These are phyloP conservation scores for Coleophoma crateriformis DNA, from an alignment of 2,329 filamentous ascomycete species.

Conservation along the genomic window DNA sequence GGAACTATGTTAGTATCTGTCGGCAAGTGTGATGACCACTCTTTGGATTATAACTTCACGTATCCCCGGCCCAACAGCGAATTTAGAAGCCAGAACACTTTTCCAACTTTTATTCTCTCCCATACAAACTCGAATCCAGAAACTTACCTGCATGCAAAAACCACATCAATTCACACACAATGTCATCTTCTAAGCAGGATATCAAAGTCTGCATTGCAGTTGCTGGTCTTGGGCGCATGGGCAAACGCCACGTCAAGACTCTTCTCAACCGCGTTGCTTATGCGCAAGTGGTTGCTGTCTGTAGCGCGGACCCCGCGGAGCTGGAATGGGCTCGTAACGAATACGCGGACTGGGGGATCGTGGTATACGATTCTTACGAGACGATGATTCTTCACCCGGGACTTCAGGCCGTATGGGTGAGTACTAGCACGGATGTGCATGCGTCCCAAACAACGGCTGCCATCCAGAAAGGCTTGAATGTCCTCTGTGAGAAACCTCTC, in stretches of 20 bases:
- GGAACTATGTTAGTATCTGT: no score
- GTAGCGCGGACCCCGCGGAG: slow-evolving; percentile 35
- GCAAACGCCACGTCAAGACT: slow-evolving; percentile 39
- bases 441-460: slow-evolving; percentile 27
- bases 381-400: slow-evolving; percentile 6
- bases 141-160: no score
- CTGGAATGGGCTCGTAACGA: slow-evolving; percentile 15
- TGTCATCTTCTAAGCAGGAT: no score
- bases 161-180: no score
- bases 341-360: slow-evolving; percentile 3
- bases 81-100: no score
- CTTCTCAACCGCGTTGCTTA: slow-evolving; percentile 38
- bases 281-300: slow-evolving; percentile 40
- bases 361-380: slow-evolving; percentile 3
- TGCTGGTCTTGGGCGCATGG: slow-evolving; percentile 43
- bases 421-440: slow-evolving; percentile 28
- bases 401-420: slow-evolving; percentile 16
- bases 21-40: no score
- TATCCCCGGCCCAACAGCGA: no score
- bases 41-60: no score
- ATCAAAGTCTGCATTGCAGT: slow-evolving; percentile 26
- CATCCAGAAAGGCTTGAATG: slow-evolving; percentile 29
- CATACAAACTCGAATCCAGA: no score
- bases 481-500: slow-evolving; percentile 33
- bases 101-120: no score